Conservation (phyloP, 164 flowering plant genomes). For the Aristolochia fimbriata region DNA sequence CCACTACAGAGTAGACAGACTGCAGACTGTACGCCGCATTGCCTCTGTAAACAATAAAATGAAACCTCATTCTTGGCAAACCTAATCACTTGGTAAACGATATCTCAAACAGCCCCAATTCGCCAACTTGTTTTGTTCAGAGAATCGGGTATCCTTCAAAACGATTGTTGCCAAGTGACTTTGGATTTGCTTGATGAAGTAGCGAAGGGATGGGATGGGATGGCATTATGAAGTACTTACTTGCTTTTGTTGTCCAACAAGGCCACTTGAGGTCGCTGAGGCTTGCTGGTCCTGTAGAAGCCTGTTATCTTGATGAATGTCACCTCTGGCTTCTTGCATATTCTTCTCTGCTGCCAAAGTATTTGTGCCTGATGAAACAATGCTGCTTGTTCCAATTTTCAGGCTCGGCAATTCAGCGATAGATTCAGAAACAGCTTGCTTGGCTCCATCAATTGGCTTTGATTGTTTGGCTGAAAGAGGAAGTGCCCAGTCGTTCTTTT, state of each 20-base stretch:
- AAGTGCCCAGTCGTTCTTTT: conserved; percentile 8
- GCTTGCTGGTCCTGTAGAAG: conserved; percentile 18
- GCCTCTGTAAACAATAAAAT: too few species aligned
- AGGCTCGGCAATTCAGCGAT: conserved; percentile 3
- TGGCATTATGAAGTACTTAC: too few species aligned
- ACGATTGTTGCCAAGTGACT: too few species aligned
- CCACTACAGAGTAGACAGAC: too few species aligned
- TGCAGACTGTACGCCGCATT: too few species aligned
- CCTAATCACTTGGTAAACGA: too few species aligned
- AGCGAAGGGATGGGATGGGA: too few species aligned
- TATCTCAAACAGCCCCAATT: too few species aligned
- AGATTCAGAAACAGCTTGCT: conserved; percentile 8
- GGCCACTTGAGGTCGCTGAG: conserved; percentile 10
- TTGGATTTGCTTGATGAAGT: too few species aligned
- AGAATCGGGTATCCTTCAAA: too few species aligned
- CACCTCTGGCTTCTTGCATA: conserved; percentile 18
- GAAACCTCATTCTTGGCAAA: too few species aligned
- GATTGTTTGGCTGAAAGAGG: conserved; percentile 6
- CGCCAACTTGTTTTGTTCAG: too few species aligned
- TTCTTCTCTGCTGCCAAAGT: conserved; percentile 14
- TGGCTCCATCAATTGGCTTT: conserved; percentile 18
- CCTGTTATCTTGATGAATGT: conserved; percentile 17
- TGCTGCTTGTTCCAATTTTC: conserved; percentile 2
- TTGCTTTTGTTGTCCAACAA: conserved; percentile 24
- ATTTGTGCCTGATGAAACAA: conserved; percentile 4